These are phyloP conservation scores for Ailanthus altissimus DNA, from an alignment of 345 rosid species.

Conservation along the genomic window DNA sequence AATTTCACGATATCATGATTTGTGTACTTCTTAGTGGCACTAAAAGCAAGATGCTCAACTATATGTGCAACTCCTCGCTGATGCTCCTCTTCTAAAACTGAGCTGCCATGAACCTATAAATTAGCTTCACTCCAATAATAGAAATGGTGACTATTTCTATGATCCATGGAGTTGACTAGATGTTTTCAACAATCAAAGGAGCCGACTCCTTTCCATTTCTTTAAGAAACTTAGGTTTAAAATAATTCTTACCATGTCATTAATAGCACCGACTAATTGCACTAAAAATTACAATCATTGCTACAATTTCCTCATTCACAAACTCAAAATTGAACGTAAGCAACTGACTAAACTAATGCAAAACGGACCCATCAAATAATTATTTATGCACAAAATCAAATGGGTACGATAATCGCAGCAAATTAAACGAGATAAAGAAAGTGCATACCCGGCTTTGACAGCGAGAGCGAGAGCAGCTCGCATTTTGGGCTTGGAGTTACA, in stretches of 20 bases:
- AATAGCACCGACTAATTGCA: neutral
- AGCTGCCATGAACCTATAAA: conserved; percentile 65
- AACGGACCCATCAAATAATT: neutral
- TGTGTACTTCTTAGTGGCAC: conserved; percentile 77
- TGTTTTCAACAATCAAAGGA: neutral
- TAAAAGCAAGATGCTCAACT: conserved; percentile 93
- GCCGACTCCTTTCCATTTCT: neutral
- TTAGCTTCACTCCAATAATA: conserved; percentile 36
- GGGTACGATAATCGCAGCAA: neutral
- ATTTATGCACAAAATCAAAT: neutral
- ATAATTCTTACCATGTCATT: neutral
- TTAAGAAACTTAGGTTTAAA: neutral
- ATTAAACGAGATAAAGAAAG: too few relatives aligned
- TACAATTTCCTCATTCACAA: neutral
- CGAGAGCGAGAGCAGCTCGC: conserved; percentile 92
- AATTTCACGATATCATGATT: conserved; percentile 92
- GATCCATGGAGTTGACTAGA: neutral
- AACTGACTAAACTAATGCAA: neutral
- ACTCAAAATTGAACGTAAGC: neutral
- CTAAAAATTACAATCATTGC: neutral
- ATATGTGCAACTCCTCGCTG: conserved; percentile 97
- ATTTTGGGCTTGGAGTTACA: conserved; percentile 81
- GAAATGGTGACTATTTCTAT: neutral
- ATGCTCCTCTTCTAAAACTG: conserved; percentile 95
- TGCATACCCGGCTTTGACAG: conserved; percentile 74